Evolutionary conservation across 2,329 filamentous ascomycete species (phyloP), one percentile per base, ranked within the genome.

Genomic region (Fusarium albidum): DNA sequence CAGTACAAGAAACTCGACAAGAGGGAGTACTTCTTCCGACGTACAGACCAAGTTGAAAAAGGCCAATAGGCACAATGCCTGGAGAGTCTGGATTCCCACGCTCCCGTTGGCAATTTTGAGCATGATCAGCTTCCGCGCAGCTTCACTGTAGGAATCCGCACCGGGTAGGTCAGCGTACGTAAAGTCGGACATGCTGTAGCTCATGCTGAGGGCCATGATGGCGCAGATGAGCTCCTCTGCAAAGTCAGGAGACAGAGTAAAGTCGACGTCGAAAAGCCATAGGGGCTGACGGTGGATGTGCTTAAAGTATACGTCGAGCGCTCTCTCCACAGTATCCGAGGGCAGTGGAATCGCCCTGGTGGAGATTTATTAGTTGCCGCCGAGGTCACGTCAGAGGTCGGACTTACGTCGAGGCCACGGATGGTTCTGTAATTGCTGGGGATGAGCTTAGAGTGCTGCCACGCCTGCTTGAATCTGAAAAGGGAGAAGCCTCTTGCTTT

Each of bases 201-300:
- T 55, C 6, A 47, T 13, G 1, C 29, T 38, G 5, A 61, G n/a
- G 2, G 58, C 54, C 6, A 61, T 3, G 5, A 61, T 41, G 3
- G 21, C 21, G 34, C 32, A 46, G 2, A 47, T 17, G 0, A 61
- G 25, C 2, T 52, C 58, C 3, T 49, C 50, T 2, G 43, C 49
- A 4, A 18, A 31, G 8, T 52, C 40, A 3, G 21, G 26, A 0
- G 31, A 29, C 2, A 34, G 2, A 9, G 48, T 10, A 0, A 27
- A 41, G 2, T 37, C 14, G 6, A 34, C 26, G 0, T 57, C 37
- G 0, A 61, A 61, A 3, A 61, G 13, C 58, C 59, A 61, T 1
- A 61, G 13, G 3, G 59, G 59, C 14, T 61, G 59, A 2, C 54
- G 54, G 17, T 62, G 54, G 6, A 61, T 29, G 2, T 45, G 43